Conservation (phyloP, 2,329 filamentous ascomycete species). For the Ceratocystis destructans region DNA sequence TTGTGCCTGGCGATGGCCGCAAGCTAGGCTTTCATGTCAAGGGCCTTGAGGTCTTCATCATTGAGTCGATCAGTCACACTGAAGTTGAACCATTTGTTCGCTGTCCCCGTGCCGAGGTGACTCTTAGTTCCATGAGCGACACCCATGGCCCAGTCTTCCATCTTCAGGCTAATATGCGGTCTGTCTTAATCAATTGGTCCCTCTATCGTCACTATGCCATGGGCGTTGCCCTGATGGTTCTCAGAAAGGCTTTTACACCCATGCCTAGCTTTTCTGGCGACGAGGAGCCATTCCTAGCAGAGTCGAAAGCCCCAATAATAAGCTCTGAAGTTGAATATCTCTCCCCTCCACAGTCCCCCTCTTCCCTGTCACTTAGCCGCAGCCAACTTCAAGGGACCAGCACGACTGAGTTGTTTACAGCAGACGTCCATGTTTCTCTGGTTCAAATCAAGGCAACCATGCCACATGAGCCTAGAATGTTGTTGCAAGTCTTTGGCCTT, state of each 20-base stretch:
- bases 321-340: conserved; percentile 24
- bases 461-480: conserved; percentile 77
- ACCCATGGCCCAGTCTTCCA: conserved; percentile 78
- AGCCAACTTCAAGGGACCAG: conserved; percentile 6
- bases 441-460: conserved; percentile 80
- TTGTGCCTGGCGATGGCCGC: conserved; percentile 57
- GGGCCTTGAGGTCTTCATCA: conserved; percentile 77
- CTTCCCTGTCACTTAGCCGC: conserved; percentile 11
- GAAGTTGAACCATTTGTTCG: conserved; percentile 77
- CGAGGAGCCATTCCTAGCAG: background rate
- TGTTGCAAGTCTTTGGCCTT: conserved; percentile 75
- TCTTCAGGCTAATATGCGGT: conserved; percentile 66
- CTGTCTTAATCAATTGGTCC: conserved; percentile 75
- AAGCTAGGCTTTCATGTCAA: conserved; percentile 67
- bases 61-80: conserved; percentile 73
- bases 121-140: conserved; percentile 73
- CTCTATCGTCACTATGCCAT: conserved; percentile 86
- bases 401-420: conserved; percentile 53
- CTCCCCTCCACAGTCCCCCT: conserved; percentile 26
- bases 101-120: conserved; percentile 75
- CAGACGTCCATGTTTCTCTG: conserved; percentile 70
- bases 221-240: conserved; percentile 63
- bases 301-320: conserved; percentile 21
- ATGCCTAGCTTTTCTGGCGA: conserved; percentile 18
- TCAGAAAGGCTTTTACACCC: conserved; percentile 31